Percentiles rank a stretch among this genome's conserved stretches.
Conservation (phyloP, 306 rosid genomes). For the Rubus idaeus region DNA sequence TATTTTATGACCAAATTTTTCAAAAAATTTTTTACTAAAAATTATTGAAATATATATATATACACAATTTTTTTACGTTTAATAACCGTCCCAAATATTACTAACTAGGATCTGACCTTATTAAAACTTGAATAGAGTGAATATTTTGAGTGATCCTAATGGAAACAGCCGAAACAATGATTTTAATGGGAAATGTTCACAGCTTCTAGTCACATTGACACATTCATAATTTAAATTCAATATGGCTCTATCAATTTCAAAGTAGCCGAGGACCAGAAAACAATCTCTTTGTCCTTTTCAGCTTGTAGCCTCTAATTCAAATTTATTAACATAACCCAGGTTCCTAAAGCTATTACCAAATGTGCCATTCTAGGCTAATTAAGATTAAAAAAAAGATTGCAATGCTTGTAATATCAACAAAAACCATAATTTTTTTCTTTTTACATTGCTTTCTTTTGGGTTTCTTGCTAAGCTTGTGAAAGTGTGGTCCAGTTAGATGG, state of each 20-base stretch:
- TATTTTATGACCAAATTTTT: too few species aligned
- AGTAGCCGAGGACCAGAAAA: conserved; percentile 7
- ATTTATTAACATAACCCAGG: not conserved
- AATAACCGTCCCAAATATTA: too few species aligned
- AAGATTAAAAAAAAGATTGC: too few species aligned
- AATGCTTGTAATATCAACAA: not conserved
- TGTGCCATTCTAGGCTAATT: not conserved
- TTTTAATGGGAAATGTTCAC: not conserved
- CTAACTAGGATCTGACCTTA: too few species aligned
- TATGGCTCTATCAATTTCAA: conserved; percentile 7
- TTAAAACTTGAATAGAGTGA: not conserved
- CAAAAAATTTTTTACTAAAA: too few species aligned
- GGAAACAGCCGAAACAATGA: not conserved
- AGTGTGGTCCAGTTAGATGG: not conserved
- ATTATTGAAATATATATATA: too few species aligned
- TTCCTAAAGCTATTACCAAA: not conserved
- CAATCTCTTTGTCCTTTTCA: conserved; percentile 5
- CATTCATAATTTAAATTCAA: conserved; percentile 16
- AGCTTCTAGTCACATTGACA: conserved; percentile 13
- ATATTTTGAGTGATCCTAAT: not conserved
- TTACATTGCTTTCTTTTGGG: not conserved
- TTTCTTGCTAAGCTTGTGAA: not conserved
- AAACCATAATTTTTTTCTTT: not conserved
- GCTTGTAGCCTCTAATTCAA: not conserved
- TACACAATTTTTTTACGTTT: too few species aligned